phyloP scores from a whole-genome alignment of 2,329 filamentous ascomycete genomes.

The Parafenestella ontariensis region DNA sequence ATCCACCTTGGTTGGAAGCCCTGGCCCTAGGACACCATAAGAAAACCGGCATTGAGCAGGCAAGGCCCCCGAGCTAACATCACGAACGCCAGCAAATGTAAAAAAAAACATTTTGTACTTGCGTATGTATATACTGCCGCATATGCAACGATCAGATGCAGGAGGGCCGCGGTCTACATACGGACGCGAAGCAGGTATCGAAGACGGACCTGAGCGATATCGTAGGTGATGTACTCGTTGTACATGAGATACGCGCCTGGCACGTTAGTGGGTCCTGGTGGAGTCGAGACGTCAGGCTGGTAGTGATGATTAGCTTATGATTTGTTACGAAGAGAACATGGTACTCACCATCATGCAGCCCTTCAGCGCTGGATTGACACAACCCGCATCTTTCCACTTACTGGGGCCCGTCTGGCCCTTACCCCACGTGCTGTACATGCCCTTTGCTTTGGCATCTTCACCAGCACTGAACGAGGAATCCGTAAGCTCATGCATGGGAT shows the following conservation, averaged over 20 bases:
- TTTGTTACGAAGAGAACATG: background rate
- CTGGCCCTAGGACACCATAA: background rate
- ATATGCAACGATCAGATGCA: background rate
- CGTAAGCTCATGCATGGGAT: slow-evolving; percentile 72
- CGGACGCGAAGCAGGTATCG: slow-evolving; percentile 71
- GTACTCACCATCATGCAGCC: slow-evolving; percentile 73
- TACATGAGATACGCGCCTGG: slow-evolving; percentile 62
- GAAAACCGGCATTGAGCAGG: background rate
- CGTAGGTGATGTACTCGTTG: slow-evolving; percentile 78
- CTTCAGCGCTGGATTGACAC: slow-evolving; percentile 68
- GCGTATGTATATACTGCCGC: background rate
- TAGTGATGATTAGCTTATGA: slow-evolving; percentile 9
- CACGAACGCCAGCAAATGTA: background rate
- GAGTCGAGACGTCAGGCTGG: slow-evolving; percentile 40
- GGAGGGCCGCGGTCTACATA: slow-evolving; percentile 21
- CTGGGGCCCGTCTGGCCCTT: slow-evolving; percentile 69
- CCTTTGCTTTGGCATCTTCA: slow-evolving; percentile 65
- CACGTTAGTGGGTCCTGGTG: slow-evolving; percentile 59
- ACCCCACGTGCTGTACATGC: slow-evolving; percentile 73
- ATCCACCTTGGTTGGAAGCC: too few species aligned
- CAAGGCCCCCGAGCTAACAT: too few species aligned
- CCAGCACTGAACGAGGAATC: slow-evolving; percentile 68
- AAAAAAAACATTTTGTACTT: background rate
- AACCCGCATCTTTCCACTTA: slow-evolving; percentile 77
- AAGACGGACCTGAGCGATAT: slow-evolving; percentile 72